These are phyloP conservation scores for Pisolithus microcarpus DNA, from an alignment of 768 basidiomycete species.

Conservation along the genomic window DNA sequence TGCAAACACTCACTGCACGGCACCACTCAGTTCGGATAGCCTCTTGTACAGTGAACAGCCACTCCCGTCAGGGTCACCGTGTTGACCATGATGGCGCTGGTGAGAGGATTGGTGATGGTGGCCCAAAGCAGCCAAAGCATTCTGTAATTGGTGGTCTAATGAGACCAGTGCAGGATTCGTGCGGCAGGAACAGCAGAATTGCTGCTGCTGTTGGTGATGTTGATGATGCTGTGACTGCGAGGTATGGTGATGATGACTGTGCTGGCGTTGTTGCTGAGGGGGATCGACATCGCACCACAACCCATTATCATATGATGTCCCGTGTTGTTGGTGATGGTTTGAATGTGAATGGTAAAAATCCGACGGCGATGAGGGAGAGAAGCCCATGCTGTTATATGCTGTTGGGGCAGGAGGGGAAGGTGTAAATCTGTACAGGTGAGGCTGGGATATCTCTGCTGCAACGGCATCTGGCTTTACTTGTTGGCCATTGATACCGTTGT, in stretches of 20 bases:
- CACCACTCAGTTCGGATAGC: constrained; percentile 52
- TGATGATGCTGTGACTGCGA: constrained; percentile 6
- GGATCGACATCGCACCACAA: constrained; percentile 15
- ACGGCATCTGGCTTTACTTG: constrained; percentile 55
- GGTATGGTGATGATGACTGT: constrained; percentile 11
- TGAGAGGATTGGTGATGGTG: constrained; percentile 51
- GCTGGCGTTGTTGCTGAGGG: constrained; percentile 21
- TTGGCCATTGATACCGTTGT: constrained; percentile 34
- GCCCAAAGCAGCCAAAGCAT: constrained; percentile 46
- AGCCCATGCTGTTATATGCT: constrained; percentile 30
- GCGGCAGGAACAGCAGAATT: constrained; percentile 53
- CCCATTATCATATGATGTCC: constrained; percentile 33
- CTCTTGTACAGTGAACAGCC: constrained; percentile 51
- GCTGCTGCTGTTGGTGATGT: constrained; percentile 21
- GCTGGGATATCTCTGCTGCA: constrained; percentile 35
- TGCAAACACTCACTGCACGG: constrained; percentile 54
- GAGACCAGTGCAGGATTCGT: constrained; percentile 56
- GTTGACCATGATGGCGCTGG: neutral
- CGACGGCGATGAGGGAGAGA: neutral
- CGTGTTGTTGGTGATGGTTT: constrained; percentile 26
- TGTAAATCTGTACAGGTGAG: constrained; percentile 64
- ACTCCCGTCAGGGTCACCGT: neutral
- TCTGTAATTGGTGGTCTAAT: constrained; percentile 58
- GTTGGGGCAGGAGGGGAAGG: constrained; percentile 49
- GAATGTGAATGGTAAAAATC: neutral